Base-by-base conservation (phyloP, 2,329 filamentous ascomycete genomes). In the Botrytis fragariae region DNA sequence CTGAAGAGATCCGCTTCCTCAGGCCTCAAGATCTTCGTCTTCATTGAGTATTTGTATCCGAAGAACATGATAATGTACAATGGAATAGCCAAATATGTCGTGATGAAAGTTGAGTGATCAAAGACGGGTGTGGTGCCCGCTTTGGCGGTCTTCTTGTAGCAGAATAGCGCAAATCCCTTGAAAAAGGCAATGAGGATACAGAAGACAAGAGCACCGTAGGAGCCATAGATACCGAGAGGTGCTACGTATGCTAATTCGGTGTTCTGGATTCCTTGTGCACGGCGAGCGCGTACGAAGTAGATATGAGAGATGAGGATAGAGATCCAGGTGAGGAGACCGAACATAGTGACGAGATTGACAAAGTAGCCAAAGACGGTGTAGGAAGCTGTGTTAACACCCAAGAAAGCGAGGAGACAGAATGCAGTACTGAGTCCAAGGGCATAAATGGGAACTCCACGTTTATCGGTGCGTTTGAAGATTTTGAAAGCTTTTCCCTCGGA, bases 111-210 rank as follows among this genome's bases (percentile, higher is more conserved):
- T 83, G 88, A 89, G 82, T 89, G 88, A 79, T 91, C 87, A 75
- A 91, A 92, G 37, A 59, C 68, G 1, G 85, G 87, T 72, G 84
- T 88, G 25, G 84, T 84, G 71, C 85, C 89, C 85, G 60, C 60
- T 6, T 37, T 32, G 2, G 73, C 37, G 18, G 74, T 74, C 29
- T 29, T 69, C 32, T 74, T 74, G n/a, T 74, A 74, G 42, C 72
- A 74, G 82, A 96, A 96, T 74, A 92, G 90, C 72, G 88, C 86
- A 82, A 90, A 96, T 85, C 94, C 95, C 87, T 96, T 97, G 80
- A 93, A 96, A 65, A 97, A 79, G 1, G 91, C 88, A 74, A 97
- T 92, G 37, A 96, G 80, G 79, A 87, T 86, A 83, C 92, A 94
- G 83, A 94, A 91, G 79, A 85, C 84, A 1, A 96, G 86, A 0